These are phyloP conservation scores for Terana coerulea DNA, from an alignment of 768 basidiomycete species.

Conservation along the genomic window DNA sequence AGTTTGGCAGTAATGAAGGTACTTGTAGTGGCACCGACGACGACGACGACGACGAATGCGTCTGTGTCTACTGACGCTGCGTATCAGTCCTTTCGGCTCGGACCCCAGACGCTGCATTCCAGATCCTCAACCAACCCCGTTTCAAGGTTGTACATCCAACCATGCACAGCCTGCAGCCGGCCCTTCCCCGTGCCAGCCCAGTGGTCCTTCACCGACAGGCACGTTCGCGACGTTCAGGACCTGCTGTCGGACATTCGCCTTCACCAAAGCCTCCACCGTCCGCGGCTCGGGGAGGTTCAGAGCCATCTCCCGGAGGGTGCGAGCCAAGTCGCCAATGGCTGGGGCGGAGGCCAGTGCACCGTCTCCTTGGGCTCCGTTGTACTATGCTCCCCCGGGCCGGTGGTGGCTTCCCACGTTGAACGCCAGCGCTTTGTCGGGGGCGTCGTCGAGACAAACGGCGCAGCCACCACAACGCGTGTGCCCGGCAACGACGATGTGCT, in stretches of 20 bases:
- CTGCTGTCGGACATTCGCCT: slow-evolving; percentile 8
- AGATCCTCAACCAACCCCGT: neutral
- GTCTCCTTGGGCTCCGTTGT: slow-evolving; percentile 2
- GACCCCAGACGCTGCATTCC: slow-evolving; percentile 1
- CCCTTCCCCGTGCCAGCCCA: slow-evolving; percentile 1
- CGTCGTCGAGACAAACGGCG: slow-evolving; percentile 12
- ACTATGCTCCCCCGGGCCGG: neutral
- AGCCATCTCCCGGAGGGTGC: slow-evolving; percentile 5
- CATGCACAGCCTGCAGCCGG: slow-evolving; percentile 7
- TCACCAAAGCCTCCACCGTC: slow-evolving; percentile 4
- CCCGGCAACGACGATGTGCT: slow-evolving; percentile 13
- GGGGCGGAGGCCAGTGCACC: slow-evolving; percentile 7
- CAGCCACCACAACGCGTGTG: slow-evolving; percentile 14
- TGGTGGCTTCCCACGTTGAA: slow-evolving; percentile 2
- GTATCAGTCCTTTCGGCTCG: neutral
- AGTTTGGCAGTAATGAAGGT: too few relatives aligned
- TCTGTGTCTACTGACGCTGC: too few relatives aligned
- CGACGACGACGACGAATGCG: too few relatives aligned
- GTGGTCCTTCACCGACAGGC: slow-evolving; percentile 1
- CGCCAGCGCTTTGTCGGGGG: slow-evolving; percentile 1
- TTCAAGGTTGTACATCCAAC: slow-evolving; percentile 11
- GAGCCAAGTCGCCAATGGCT: slow-evolving; percentile 9
- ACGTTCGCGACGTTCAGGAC: slow-evolving; percentile 2
- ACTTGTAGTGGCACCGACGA: too few relatives aligned
- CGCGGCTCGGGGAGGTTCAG: slow-evolving; percentile 2